Base-by-base conservation (phyloP, 2,329 filamentous ascomycete genomes). In the Trichophyton mentagrophytes region DNA sequence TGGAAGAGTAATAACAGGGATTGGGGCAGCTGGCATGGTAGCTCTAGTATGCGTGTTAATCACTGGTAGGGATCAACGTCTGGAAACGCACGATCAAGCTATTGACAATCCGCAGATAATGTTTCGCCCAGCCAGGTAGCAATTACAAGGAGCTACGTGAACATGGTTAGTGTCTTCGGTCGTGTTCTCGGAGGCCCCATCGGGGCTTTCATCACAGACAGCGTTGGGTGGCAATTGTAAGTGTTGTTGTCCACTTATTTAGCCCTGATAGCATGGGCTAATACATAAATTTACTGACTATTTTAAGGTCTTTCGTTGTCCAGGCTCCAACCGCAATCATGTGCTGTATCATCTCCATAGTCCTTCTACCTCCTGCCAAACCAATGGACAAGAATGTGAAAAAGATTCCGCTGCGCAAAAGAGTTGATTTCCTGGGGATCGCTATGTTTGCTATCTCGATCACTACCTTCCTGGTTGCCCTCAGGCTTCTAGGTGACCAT, bases 1-100 rank as follows among this genome's bases (percentile, higher is more conserved):
- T 27, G 56, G 56, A 5, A 44, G 56, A 20, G 56, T 58, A 7
- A 46, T 58, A 27, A 42, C 56, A 3, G 56, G 56, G 8, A 30
- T 58, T 36, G 56, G 56, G n/a, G 33, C 36, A 25, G 56, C 56
- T n/a, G 56, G 56, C 25, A 58, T 58, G 56, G 40, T 58, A 9
- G 56, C 36, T 17, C 30, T 58, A 20, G 40, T 46, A 42, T 58
- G 15, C 6, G 56, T 58, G 2, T 36, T 58, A 15, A 44, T 58
- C 7, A 58, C 56, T 8, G 40, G 56, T 58, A 58, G 25, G 20
- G 17, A 15, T 42, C 8, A 20, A 42, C 40, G 17, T n/a, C 13
- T 6, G 8, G 11, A 55, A 36, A 36, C 15, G 11, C 11, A 22
- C 27, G 27, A 30, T 51, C 22, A 25, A 53, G 15, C 3, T 5